Conservation (phyloP, 768 basidiomycete genomes). For the Collybia sp. region DNA sequence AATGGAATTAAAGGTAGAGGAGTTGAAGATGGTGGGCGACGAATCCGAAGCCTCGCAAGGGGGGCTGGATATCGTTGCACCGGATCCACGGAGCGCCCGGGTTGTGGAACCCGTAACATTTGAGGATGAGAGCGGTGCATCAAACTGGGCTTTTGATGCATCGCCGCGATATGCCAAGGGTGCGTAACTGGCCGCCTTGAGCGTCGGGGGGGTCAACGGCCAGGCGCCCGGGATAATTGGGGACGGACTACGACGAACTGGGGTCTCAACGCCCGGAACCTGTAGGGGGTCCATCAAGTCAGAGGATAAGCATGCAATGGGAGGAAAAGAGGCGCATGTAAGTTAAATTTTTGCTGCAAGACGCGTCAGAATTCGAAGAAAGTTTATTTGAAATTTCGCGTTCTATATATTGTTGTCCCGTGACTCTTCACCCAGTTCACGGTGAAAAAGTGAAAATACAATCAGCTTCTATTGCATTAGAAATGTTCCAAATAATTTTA, state of each 20-base stretch:
- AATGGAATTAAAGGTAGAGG: not conserved
- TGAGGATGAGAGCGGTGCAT: too few relatives aligned
- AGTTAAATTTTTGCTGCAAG: too few relatives aligned
- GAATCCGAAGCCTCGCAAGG: not conserved
- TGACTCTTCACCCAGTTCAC: not conserved
- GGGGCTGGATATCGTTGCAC: conserved; percentile 1
- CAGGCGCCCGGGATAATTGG: conserved; percentile 40
- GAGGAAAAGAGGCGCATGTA: too few relatives aligned
- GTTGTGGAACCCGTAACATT: too few relatives aligned
- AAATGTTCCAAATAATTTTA: conserved; percentile 4
- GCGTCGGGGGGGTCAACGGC: conserved; percentile 23
- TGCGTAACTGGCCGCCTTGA: conserved; percentile 15
- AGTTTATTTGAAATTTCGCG: too few relatives aligned
- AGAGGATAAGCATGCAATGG: too few relatives aligned
- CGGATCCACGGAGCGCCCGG: too few relatives aligned
- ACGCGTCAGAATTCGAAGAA: too few relatives aligned
- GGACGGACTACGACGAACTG: conserved; percentile 21
- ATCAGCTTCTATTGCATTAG: not conserved
- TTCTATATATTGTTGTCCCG: not conserved
- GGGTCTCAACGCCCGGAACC: conserved; percentile 1
- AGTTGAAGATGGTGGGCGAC: not conserved
- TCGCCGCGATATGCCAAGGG: too few relatives aligned
- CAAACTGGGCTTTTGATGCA: too few relatives aligned
- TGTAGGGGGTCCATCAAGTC: too few relatives aligned
- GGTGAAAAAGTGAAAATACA: not conserved